A percentile compares a stretch with the other conserved stretches of the same genome.
Conservation (phyloP, 305 asterid genomes). For the Solanum hybrid region DNA sequence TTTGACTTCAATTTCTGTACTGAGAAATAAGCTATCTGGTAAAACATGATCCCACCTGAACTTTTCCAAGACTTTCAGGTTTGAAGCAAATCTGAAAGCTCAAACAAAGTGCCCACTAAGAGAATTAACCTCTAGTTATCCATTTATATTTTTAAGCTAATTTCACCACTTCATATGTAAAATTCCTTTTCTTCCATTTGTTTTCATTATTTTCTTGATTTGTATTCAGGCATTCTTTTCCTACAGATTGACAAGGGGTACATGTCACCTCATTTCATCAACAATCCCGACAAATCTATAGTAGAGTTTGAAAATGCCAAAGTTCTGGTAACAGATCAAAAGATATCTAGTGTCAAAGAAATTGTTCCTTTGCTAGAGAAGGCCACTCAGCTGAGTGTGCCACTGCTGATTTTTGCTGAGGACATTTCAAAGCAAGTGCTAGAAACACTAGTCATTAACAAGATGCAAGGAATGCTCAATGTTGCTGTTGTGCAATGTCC, state of each 20-base stretch:
- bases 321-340: constrained; percentile 82
- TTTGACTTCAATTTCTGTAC: neutral
- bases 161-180: neutral
- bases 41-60: neutral
- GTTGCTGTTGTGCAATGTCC: constrained; percentile 87
- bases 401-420: constrained; percentile 81
- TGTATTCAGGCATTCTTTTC: constrained; percentile 78
- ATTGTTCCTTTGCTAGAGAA: constrained; percentile 87
- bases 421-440: constrained; percentile 70
- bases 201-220: constrained; percentile 51
- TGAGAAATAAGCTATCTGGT: neutral
- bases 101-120: neutral
- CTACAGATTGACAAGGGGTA: constrained; percentile 96
- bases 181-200: constrained; percentile 19
- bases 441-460: constrained; percentile 69
- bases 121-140: neutral
- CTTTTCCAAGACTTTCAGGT: neutral
- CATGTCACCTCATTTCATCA: constrained; percentile 81
- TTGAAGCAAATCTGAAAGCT: neutral
- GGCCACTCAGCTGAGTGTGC: constrained; percentile 78
- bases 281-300: constrained; percentile 55
- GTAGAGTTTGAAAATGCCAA: constrained; percentile 79
- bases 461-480: constrained; percentile 59
- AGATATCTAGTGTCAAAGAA: constrained; percentile 48
- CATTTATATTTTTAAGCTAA: neutral